Evolutionary conservation across 2,329 filamentous ascomycete genomes (phyloP).

Genomic region (Pestalotiopsis sp.): DNA sequence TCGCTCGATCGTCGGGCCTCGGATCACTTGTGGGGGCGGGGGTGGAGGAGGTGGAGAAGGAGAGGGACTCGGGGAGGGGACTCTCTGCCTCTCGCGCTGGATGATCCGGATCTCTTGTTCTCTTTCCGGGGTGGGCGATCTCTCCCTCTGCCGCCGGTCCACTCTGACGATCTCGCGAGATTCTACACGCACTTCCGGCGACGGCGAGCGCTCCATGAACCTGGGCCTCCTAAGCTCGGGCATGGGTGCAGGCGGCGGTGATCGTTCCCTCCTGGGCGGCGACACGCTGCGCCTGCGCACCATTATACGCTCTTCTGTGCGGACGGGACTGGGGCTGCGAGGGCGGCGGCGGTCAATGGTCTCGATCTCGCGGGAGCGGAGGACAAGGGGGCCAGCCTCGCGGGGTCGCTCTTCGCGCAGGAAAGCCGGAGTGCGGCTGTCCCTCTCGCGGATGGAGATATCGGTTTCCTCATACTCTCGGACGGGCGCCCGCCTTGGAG

Average conservation of each 20-base stretch:
- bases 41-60: constrained; percentile 60
- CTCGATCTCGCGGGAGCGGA: constrained; percentile 59
- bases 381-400: constrained; percentile 55
- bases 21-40: constrained; percentile 66
- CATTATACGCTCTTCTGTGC: constrained; percentile 46
- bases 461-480: constrained; percentile 43
- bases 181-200: constrained; percentile 23
- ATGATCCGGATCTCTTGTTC: constrained; percentile 53
- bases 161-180: constrained; percentile 9
- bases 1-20: constrained; percentile 80
- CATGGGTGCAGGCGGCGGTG: constrained; percentile 37
- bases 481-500: constrained; percentile 31
- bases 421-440: constrained; percentile 50
- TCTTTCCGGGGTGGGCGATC: constrained; percentile 34
- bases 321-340: constrained; percentile 44
- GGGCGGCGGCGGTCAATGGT: constrained; percentile 52
- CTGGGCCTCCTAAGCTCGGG: constrained; percentile 40
- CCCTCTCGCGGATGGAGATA: constrained; percentile 46
- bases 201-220: constrained; percentile 43
- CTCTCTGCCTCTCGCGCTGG: constrained; percentile 46
- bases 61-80: constrained; percentile 49
- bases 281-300: constrained; percentile 14
- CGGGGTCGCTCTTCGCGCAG: constrained; percentile 53
- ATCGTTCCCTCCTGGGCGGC: constrained; percentile 37
- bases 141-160: constrained; percentile 2